Percentiles rank a stretch among this genome's conserved stretches.
Evolutionary conservation across 2,329 filamentous ascomycete species (phyloP).

Genomic region (Calonectria naviculata): DNA sequence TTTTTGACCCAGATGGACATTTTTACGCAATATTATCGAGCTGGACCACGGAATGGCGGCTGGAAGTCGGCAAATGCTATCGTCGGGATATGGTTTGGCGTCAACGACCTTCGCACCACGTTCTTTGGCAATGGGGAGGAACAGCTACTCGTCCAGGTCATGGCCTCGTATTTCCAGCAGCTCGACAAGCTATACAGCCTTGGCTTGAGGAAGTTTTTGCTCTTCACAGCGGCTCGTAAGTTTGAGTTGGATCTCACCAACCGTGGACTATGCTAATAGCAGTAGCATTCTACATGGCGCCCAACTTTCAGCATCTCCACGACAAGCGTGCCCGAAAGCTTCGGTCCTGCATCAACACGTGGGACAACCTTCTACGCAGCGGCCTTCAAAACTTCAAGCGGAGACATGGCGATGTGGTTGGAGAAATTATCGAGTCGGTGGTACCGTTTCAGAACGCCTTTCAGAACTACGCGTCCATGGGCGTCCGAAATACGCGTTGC

Average conservation of each 20-base stretch:
- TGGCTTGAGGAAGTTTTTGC: background rate
- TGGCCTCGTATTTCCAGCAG: slow-evolving; percentile 2
- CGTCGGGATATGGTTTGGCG: slow-evolving; percentile 7
- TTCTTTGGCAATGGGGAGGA: background rate
- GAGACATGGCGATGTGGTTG: background rate
- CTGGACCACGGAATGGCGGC: background rate
- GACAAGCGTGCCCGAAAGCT: background rate
- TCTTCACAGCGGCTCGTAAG: slow-evolving; percentile 8
- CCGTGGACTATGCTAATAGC: background rate
- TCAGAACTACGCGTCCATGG: background rate
- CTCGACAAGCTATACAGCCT: slow-evolving; percentile 9
- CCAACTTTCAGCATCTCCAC: slow-evolving; percentile 2
- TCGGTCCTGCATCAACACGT: background rate
- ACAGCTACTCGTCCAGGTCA: background rate
- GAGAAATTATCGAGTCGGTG: background rate
- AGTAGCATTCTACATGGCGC: slow-evolving; percentile 8
- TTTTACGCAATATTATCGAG: background rate
- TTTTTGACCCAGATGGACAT: background rate
- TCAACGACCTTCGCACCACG: slow-evolving; percentile 11
- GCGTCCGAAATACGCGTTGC: background rate
- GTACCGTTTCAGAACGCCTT: background rate
- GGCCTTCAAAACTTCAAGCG: background rate
- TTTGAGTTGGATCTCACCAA: background rate
- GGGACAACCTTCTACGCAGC: background rate
- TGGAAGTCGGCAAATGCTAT: background rate